A percentile compares a stretch with the other conserved stretches of the same genome.
These are phyloP conservation scores for Sporisorium sorghi DNA, from an alignment of 1,284 basidiomycete species.

Conservation along the genomic window DNA sequence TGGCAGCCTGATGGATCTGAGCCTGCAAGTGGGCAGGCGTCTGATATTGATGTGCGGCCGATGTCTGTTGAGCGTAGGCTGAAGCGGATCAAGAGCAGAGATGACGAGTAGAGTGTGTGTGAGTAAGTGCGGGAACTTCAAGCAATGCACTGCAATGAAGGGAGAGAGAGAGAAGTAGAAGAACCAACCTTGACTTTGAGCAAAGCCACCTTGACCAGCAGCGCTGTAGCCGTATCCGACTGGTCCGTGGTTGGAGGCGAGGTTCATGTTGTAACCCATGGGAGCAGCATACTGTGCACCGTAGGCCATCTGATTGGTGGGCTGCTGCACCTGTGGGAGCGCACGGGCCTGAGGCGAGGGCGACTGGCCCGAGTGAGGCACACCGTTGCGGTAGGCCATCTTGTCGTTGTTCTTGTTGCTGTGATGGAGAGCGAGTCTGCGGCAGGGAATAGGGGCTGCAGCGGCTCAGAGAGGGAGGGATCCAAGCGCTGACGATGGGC, in stretches of 20 bases:
- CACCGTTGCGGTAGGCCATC: conserved; percentile 53
- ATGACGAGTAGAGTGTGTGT: not conserved
- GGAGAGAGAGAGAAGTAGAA: not conserved
- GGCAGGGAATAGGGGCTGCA: not conserved
- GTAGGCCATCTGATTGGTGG: conserved; percentile 60
- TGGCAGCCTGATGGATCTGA: conserved; percentile 63
- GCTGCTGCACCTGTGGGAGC: conserved; percentile 58
- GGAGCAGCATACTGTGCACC: conserved; percentile 62
- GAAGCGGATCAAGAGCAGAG: conserved; percentile 3
- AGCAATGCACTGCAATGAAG: not conserved
- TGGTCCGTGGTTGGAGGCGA: conserved; percentile 30
- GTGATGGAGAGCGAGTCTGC: not conserved
- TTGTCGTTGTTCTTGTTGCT: not conserved
- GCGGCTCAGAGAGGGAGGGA: not conserved
- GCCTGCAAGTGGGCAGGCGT: conserved; percentile 54
- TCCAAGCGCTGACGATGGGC: not conserved
- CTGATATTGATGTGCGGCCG: conserved; percentile 41
- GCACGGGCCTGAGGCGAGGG: conserved; percentile 38
- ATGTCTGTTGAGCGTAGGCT: conserved; percentile 60
- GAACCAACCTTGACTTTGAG: conserved; percentile 61
- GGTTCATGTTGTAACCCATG: conserved; percentile 53
- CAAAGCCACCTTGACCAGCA: conserved; percentile 63
- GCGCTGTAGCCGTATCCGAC: conserved; percentile 55
- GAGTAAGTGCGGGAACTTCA: not conserved
- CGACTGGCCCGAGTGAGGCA: conserved; percentile 37